A percentile compares a stretch with the other conserved stretches of the same genome.
These are phyloP conservation scores for Poterioochromonas sp. DNA, from an alignment of 352 stramenopile species.

Conservation along the genomic window DNA sequence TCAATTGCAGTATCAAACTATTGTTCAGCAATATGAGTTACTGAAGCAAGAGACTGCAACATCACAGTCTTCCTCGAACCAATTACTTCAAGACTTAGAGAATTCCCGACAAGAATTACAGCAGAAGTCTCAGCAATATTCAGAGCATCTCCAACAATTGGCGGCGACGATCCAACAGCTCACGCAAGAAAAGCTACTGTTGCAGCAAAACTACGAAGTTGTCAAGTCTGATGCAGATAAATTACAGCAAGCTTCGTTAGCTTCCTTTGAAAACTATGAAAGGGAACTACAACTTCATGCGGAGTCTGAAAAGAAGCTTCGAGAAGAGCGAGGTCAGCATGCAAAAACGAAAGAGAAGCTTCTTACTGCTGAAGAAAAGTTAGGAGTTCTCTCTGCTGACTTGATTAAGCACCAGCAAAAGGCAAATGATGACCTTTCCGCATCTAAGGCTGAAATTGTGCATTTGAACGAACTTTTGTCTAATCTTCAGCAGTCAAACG, in stretches of 20 bases:
- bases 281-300: slow-evolving; percentile 66
- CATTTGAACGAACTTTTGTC: slow-evolving; percentile 2
- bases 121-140: neutral
- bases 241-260: slow-evolving; percentile 23
- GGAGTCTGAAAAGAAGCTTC: slow-evolving; percentile 48
- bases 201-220: neutral
- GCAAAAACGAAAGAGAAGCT: neutral
- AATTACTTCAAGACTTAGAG: neutral
- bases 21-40: neutral
- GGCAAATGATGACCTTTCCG: slow-evolving; percentile 7
- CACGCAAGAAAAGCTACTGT: neutral
- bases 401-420: neutral
- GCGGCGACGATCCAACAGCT: neutral
- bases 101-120: neutral
- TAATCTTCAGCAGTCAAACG: neutral
- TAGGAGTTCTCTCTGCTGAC: slow-evolving; percentile 3
- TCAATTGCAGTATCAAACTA: neutral
- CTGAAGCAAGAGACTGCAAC: neutral
- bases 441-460: neutral
- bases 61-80: neutral
- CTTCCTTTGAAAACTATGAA: slow-evolving; percentile 64
- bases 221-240: slow-evolving; percentile 23
- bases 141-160: neutral
- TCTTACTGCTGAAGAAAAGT: neutral
- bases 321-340: neutral